A percentile compares a stretch with the other conserved stretches of the same genome.
Conservation (phyloP, 2,329 filamentous ascomycete genomes). For the Xylaria hypoxylon region DNA sequence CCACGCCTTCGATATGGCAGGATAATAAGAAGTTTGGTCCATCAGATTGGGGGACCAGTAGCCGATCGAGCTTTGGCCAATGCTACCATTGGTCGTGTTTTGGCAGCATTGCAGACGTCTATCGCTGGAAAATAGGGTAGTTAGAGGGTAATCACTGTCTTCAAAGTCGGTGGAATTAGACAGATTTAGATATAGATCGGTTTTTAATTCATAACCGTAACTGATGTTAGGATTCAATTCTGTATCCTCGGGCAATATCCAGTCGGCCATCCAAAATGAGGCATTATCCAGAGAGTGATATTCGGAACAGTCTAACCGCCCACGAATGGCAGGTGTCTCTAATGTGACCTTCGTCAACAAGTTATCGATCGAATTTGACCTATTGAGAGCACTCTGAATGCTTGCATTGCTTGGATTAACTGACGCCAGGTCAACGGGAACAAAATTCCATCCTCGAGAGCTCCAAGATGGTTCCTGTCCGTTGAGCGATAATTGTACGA, state of each 20-base stretch:
- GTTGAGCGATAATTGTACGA: conserved; percentile 11
- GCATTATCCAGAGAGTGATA: conserved; percentile 1
- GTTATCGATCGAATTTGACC: not conserved
- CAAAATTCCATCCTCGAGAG: conserved; percentile 17
- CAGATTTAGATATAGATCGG: not conserved
- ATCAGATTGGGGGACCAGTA: conserved; percentile 18
- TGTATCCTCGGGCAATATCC: not conserved
- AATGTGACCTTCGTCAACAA: conserved; percentile 3
- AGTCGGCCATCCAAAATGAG: conserved; percentile 1
- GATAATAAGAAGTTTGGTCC: not conserved
- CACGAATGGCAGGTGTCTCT: conserved; percentile 15
- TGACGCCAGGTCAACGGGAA: conserved; percentile 8
- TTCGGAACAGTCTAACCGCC: conserved; percentile 13
- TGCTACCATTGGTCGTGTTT: conserved; percentile 2
- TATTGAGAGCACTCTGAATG: not conserved
- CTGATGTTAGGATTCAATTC: not conserved
- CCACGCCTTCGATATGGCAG: conserved; percentile 8
- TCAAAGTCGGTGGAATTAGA: not conserved
- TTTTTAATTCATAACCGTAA: conserved; percentile 1
- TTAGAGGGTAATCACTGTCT: not conserved
- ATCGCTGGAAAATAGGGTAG: conserved; percentile 10
- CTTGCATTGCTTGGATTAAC: not conserved
- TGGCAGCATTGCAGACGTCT: conserved; percentile 21
- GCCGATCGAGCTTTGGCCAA: conserved; percentile 12
- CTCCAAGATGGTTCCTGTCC: conserved; percentile 20